Evolutionary conservation across 495 filamentous ascomycete genomes (phyloP).

Genomic region (Tuber borchii): DNA sequence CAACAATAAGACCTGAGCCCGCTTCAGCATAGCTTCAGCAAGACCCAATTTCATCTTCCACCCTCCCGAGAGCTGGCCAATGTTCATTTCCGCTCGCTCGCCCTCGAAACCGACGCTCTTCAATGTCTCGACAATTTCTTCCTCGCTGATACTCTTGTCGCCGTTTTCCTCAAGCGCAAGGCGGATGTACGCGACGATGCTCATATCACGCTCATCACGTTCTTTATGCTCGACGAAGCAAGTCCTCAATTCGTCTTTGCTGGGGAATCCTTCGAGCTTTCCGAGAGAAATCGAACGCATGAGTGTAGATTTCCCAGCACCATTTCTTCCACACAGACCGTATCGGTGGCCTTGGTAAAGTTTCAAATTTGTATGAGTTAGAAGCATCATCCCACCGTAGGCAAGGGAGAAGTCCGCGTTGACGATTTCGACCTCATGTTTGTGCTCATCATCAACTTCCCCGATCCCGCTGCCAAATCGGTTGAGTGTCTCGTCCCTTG

Average conservation of each 20-base stretch:
- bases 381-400: slow-evolving; percentile 95
- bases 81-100: slow-evolving; percentile 67
- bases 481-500: slow-evolving; percentile 33
- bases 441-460: slow-evolving; percentile 35
- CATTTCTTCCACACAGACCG: slow-evolving; percentile 92
- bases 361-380: slow-evolving; percentile 91
- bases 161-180: slow-evolving; percentile 47
- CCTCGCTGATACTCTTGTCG: slow-evolving; percentile 50
- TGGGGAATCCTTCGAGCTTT: slow-evolving; percentile 94
- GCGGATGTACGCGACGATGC: slow-evolving; percentile 80
- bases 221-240: slow-evolving; percentile 96
- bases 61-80: slow-evolving; percentile 93
- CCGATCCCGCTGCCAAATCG: slow-evolving; percentile 33
- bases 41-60: slow-evolving; percentile 99
- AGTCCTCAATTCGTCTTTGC: slow-evolving; percentile 80
- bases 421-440: slow-evolving; percentile 77
- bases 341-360: slow-evolving; percentile 95
- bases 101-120: slow-evolving; percentile 93
- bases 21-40: slow-evolving; percentile 92
- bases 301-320: slow-evolving; percentile 94
- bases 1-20: slow-evolving; percentile 87
- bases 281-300: slow-evolving; percentile 94
- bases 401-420: slow-evolving; percentile 97
- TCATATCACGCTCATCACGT: slow-evolving; percentile 91
- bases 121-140: slow-evolving; percentile 75